A percentile compares a stretch with the other conserved stretches of the same genome.
Evolutionary conservation across 164 flowering plant species (phyloP).

Genomic region (Euptelea pleiosperma): DNA sequence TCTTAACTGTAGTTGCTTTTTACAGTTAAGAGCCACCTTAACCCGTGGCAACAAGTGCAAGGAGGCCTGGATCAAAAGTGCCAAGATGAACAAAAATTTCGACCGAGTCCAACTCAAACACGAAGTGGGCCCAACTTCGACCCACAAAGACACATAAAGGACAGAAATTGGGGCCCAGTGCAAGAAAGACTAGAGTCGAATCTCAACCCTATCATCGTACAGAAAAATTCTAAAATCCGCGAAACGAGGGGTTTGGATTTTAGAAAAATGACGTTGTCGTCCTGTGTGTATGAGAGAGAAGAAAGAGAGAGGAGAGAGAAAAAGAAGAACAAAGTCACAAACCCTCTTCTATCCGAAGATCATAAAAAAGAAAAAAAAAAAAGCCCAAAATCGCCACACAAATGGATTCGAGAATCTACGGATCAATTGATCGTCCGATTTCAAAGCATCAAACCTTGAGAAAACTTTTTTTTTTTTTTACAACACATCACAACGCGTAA

Average conservation of each 20-base stretch:
- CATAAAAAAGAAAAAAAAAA: background rate
- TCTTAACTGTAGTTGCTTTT: too few relatives aligned
- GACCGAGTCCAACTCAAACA: too few relatives aligned
- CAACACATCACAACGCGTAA: background rate
- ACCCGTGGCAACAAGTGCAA: too few relatives aligned
- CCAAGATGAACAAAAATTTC: too few relatives aligned
- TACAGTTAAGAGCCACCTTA: too few relatives aligned
- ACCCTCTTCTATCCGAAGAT: background rate
- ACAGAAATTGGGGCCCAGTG: too few relatives aligned
- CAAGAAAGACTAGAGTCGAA: too few relatives aligned
- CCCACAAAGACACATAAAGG: too few relatives aligned
- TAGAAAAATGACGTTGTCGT: background rate
- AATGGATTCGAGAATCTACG: slow-evolving; percentile 15
- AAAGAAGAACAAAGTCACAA: background rate
- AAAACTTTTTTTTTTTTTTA: background rate
- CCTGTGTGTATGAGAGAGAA: background rate
- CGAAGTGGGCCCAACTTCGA: background rate
- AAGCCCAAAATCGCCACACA: too few relatives aligned
- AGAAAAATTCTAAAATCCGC: background rate
- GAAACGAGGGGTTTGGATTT: background rate
- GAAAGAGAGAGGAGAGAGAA: background rate
- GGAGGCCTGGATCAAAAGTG: too few relatives aligned
- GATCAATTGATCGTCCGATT: slow-evolving; percentile 14
- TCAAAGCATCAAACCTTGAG: slow-evolving; percentile 11
- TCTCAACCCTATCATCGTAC: too few relatives aligned